Evolutionary conservation across 192 early-diverging fungal genomes (phyloP).

Genomic region (Funneliformis geosporum): DNA sequence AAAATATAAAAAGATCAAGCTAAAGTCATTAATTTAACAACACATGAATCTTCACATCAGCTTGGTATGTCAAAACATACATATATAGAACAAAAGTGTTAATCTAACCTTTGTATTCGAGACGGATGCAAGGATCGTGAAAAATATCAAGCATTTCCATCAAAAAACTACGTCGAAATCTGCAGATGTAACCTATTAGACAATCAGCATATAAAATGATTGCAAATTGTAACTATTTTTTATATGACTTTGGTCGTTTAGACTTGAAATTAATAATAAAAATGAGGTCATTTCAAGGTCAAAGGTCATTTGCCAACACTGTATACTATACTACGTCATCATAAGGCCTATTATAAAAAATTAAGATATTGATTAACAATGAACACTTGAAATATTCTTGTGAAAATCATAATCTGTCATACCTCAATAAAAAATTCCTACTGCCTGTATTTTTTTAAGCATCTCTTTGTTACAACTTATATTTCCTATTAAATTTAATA

Average conservation of each 20-base stretch:
- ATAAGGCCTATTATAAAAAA: background rate
- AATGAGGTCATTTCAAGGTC: too few species aligned
- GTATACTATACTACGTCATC: background rate
- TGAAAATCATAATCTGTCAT: background rate
- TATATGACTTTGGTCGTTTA: too few species aligned
- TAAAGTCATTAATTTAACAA: too few species aligned
- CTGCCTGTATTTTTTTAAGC: background rate
- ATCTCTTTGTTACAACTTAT: background rate
- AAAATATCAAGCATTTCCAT: background rate
- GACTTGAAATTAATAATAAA: too few species aligned
- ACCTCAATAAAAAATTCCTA: too few species aligned
- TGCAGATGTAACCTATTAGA: background rate
- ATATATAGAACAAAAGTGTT: background rate
- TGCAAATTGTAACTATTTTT: too few species aligned
- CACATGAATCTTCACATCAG: too few species aligned
- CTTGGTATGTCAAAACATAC: conserved; percentile 3
- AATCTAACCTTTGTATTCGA: conserved; percentile 16
- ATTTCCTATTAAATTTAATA: conserved; percentile 22
- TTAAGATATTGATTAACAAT: background rate
- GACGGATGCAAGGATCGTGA: background rate
- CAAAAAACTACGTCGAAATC: background rate
- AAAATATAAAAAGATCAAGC: too few species aligned
- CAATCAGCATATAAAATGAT: background rate
- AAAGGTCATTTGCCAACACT: too few species aligned
- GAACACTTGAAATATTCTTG: background rate